Evolutionary conservation across 2,329 filamentous ascomycete species (phyloP), one percentile per base, ranked within the genome.

Genomic region (Tolypocladium tropicale): DNA sequence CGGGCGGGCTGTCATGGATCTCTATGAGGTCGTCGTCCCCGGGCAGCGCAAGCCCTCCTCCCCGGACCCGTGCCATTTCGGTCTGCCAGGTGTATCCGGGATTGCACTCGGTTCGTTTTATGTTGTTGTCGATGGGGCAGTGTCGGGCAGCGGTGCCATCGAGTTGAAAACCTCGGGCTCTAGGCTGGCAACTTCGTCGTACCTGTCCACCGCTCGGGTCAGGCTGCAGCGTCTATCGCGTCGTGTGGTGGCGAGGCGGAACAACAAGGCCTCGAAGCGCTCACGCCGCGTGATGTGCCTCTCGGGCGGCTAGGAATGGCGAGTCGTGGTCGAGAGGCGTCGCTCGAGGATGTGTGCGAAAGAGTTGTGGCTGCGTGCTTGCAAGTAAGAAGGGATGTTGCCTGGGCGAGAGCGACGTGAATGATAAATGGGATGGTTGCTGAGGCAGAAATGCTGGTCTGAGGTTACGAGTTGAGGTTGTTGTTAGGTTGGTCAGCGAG

Each of bases 21-120:
- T 68, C 70, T n/a, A 72, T 57, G 25, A 72, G 59, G 41, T 72
- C 70, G 58, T 72, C 71, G 33, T 67, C 66, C 53, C 61, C 60
- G n/a, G 28, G 41, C 2, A 57, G 39, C 25, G 56, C 53, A 52
- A 61, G 52, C 50, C 39, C 56, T 52, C 53, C 55, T 41, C 57
- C 58, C 49, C 55, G 56, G 54, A 55, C 53, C 51, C 50, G 55
- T 30, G 59, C 55, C 61, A 64, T 64, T 25, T 39, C 56, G 51
- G 43, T 16, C 28, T 28, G 9, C 25, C 46, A 14, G 28, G n/a
- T 28, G 28, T n/a, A 11, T 21, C 28, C 46, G 5, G 6, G 18
- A 18, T 30, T 6, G n/a, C 18, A 28, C 46, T 32, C 18, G 43
- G 10, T 50, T n/a, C n/a, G n/a, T n/a, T n/a, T n/a, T 32, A 50